A percentile compares a stretch with the other conserved stretches of the same genome.
Conservation (phyloP, 352 stramenopile genomes). For the Globisporangium lucens region DNA sequence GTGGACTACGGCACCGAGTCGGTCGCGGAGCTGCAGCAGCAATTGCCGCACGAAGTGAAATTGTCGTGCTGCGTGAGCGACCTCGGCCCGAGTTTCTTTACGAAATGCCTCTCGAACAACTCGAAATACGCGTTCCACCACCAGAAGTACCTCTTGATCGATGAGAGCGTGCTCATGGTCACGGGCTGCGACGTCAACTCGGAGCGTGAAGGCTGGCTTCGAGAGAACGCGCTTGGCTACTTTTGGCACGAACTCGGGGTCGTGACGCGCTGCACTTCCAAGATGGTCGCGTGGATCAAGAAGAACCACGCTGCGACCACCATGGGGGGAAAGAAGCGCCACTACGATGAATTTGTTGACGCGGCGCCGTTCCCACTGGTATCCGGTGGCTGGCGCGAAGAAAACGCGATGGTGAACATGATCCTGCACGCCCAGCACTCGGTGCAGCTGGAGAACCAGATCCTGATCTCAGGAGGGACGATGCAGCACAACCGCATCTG, state of each 20-base stretch:
- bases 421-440: slow-evolving; percentile 62
- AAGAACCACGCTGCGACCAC: slow-evolving; percentile 39
- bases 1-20: slow-evolving; percentile 72
- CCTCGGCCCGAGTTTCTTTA: slow-evolving; percentile 44
- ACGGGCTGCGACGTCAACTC: slow-evolving; percentile 76
- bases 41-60: slow-evolving; percentile 45
- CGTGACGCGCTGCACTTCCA: slow-evolving; percentile 29
- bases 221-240: slow-evolving; percentile 57
- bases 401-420: slow-evolving; percentile 83
- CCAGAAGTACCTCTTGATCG: slow-evolving; percentile 76
- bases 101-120: slow-evolving; percentile 64
- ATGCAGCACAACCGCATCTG: slow-evolving; percentile 77
- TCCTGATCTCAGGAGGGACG: slow-evolving; percentile 68
- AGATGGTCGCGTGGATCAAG: slow-evolving; percentile 63
- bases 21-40: slow-evolving; percentile 37
- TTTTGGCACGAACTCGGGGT: slow-evolving; percentile 80
- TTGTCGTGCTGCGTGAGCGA: slow-evolving; percentile 67
- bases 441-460: slow-evolving; percentile 79
- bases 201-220: slow-evolving; percentile 67
- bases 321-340: slow-evolving; percentile 26
- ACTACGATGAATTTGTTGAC: slow-evolving; percentile 58
- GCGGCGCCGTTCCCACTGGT: slow-evolving; percentile 66
- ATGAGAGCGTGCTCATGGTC: slow-evolving; percentile 63
- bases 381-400: slow-evolving; percentile 67
- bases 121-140: slow-evolving; percentile 82